phyloP scores from a whole-genome alignment of 805 yeast species.

The Brettanomyces custersianus region DNA sequence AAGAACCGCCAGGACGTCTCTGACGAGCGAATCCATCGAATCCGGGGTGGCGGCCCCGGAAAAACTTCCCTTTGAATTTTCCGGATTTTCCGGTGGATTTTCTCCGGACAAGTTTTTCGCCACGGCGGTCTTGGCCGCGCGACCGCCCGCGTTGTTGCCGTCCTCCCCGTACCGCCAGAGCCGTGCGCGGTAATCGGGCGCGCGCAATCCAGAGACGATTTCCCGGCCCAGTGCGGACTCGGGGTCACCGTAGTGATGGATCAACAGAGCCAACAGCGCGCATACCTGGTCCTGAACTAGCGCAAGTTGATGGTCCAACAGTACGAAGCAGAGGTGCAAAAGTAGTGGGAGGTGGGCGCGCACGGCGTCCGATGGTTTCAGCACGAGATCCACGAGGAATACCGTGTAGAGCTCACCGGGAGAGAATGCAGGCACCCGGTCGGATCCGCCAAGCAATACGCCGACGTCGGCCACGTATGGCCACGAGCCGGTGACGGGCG shows the following conservation, averaged over 20 bases:
- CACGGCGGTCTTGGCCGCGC: slow-evolving; percentile 69
- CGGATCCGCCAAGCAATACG: slow-evolving; percentile 38
- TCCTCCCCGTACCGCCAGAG: slow-evolving; percentile 61
- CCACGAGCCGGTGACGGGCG: slow-evolving; percentile 20
- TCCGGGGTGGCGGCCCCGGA: slow-evolving; percentile 57
- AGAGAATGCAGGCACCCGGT: slow-evolving; percentile 57
- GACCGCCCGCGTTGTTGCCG: slow-evolving; percentile 72
- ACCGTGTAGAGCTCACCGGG: slow-evolving; percentile 81
- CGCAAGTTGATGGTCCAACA: slow-evolving; percentile 80
- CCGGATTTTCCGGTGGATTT: no score
- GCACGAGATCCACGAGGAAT: slow-evolving; percentile 71
- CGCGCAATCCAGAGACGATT: slow-evolving; percentile 49
- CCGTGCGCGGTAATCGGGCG: slow-evolving; percentile 36
- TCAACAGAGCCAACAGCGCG: slow-evolving; percentile 60
- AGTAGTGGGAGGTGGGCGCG: slow-evolving; percentile 57
- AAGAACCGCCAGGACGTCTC: slow-evolving; percentile 54
- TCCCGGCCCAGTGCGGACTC: slow-evolving; percentile 45
- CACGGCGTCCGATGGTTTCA: slow-evolving; percentile 56
- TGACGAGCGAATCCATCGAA: slow-evolving; percentile 68
- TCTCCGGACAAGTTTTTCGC: no score
- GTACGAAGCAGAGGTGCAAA: slow-evolving; percentile 68
- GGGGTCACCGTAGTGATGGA: slow-evolving; percentile 50
- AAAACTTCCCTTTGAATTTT: not conserved
- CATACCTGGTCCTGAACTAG: slow-evolving; percentile 81
- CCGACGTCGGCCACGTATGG: slow-evolving; percentile 76